Base-by-base conservation (phyloP, 208 protist genomes). In the Trypanosoma mega region DNA sequence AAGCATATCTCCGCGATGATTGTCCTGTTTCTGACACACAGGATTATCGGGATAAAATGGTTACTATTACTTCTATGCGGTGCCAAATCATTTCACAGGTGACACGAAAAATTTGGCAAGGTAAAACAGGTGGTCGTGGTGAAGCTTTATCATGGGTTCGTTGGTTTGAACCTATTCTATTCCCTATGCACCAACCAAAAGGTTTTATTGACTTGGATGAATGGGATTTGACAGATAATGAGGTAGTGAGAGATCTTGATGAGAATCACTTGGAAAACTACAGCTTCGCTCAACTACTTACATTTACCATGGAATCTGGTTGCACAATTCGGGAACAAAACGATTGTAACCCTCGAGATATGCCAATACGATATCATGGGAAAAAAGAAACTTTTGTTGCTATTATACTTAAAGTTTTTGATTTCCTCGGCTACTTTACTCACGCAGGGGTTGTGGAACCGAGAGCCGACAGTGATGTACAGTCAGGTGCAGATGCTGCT, bases 361-460 rank as follows among this genome's bases (percentile, higher is more conserved):
- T 46, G 27, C 51, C 36, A 39, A 64, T 74, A 14, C 69, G 69
- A 12, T 92, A 92, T 63, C 73, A 73, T 49, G 76, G 81, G 30
- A 68, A 54, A 23, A 82, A 81, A 27, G 68, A 96, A 58, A 92
- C 88, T 4, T 80, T 92, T 39, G 73, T 87, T 36, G 90, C 82
- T 37, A 82, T 94, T 54, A 33, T 93, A 30, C 81, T 96, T 29
- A 93, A 94, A 67, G 62, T 64, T 16, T 81, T 96, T 57, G 90
- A 96, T 68, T 93, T 96, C 50, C 72, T 96, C 18, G 90, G 90
- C 3, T 96, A 96, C 73, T 94, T 94, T 68, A 85, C 87, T 3
- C 90, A 93, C 49, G 60, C 71, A 14, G 33, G 56, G 5, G 18
- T 45, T 36, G 23, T 18, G 20, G 70, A 76, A 18, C 57, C 57